Base-by-base conservation (phyloP, 2,329 filamentous ascomycete species). In the Claviceps arundinis region DNA sequence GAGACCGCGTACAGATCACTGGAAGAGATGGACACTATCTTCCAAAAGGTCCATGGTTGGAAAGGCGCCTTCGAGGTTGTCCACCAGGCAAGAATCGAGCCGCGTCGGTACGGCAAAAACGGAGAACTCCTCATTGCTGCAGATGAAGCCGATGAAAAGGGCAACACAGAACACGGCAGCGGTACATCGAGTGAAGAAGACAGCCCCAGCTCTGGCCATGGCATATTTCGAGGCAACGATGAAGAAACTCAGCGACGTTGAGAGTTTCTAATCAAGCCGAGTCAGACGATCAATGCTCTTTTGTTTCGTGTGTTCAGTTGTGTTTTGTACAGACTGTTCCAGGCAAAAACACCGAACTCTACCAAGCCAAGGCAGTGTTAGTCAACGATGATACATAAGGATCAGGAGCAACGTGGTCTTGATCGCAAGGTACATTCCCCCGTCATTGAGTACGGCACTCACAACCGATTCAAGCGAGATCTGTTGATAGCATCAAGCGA, bases 21-120 rank as follows among this genome's bases (percentile, higher is more conserved):
- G 19, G 81, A 85, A 63, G 81, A 84, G 61, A 84, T 85, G 76
- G 81, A 84, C 58, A 68, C 65, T 57, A 82, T 84, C 59, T 83
- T 82, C 66, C 73, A 75, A 56, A 78, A 80, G 60, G 74, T 76
- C 1, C 66, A 68, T 22, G 76, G 76, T 3, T 60, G 63, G 50
- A 55, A 56, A 22, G 68, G 63, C 26, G 65, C 63, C 17, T 62
- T 71, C 13, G 56, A 59, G 16, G 64, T 72, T 5, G 65, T 72
- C 30, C 60, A 66, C 17, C 62, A 67, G 42, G 69, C 70, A 41
- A 56, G 58, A 45, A 61, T 74, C 6, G 76, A 80, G 64, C 78
- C 79, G 0, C 69, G 68, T 5, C 71, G 75, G 40, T 82, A 81
- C 58, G 78, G 76, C 54, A 78, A 77, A 69, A 71, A 81, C 53